Evolutionary conservation across 2,329 filamentous ascomycete species (phyloP), one percentile per base, ranked within the genome.

Genomic region (Penicillium sp.): DNA sequence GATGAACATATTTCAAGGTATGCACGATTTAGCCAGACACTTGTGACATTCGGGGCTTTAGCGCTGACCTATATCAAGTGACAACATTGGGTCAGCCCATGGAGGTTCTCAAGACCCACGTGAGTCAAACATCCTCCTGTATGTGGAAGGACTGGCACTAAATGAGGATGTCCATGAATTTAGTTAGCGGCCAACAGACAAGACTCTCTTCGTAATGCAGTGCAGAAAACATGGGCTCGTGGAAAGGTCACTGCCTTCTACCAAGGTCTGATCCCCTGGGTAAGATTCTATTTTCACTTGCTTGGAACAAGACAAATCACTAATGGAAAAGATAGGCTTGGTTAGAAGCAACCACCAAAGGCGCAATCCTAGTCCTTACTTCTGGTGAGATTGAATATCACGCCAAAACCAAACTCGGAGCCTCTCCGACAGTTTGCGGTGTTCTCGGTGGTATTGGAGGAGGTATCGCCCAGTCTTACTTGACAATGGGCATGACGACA

Each of bases 401-500:
- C 14, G 32, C 32, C 10, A 34, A 13, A 13, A 34, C 32, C 4
- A 34, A 34, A 5, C 14, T 34, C 59, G 92, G 92, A 62, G 91
- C 91, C 59, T 84, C 82, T 66, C 88, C 93, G 74, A 97, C 97
- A 73, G 81, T 87, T 40, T 85, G 86, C 64, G 93, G 93, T 70
- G 96, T 97, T 78, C 71, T 82, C 22, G 93, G 92, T 66, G 93
- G 93, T 74, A 90, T 97, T 80, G 83, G 86, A 18, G 92, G 93
- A 70, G 92, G 93, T 81, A 87, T 97, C 54, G 92, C 92, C 40
- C 93, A 97, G 80, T 92, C 93, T 56, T 97, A 97, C 75, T 92
- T 92, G 64, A 97, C 93, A 75, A 97, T 97, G 91, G 92, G 93
- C 66, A 97, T 97, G 86, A 97, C 92, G 80, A 97, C 93, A 56